Conservation (phyloP, 1,139 yeast genomes). For the Trichomonascaceae sp. region DNA sequence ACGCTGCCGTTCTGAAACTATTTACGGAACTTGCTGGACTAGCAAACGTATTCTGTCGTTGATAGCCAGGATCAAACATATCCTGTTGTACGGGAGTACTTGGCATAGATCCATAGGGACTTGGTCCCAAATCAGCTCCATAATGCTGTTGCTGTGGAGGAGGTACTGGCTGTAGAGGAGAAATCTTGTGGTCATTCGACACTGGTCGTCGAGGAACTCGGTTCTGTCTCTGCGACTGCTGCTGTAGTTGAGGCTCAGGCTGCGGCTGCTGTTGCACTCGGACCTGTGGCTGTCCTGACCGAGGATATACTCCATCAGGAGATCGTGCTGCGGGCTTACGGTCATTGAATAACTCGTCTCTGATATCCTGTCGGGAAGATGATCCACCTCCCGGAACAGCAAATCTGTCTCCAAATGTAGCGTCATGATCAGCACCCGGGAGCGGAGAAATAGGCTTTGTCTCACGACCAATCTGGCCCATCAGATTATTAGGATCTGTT, state of each 20-base stretch:
- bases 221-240: neutral
- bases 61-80: conserved; percentile 4
- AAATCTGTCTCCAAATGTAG: neutral
- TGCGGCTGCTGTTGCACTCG: neutral
- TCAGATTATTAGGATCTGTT: conserved; percentile 27
- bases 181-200: conserved; percentile 13
- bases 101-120: neutral
- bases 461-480: conserved; percentile 22
- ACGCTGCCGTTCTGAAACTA: neutral
- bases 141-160: neutral
- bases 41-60: neutral
- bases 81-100: neutral
- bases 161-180: conserved; percentile 1
- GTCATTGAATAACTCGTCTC: conserved; percentile 5
- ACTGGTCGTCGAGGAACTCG: conserved; percentile 18
- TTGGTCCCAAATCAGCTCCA: neutral
- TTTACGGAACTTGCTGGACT: neutral
- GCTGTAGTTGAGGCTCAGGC: neutral
- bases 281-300: neutral
- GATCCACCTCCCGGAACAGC: conserved; percentile 1
- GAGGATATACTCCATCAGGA: neutral
- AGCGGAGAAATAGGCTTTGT: conserved; percentile 27
- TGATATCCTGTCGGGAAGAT: conserved; percentile 9
- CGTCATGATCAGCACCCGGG: conserved; percentile 8
- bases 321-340: neutral